Conservation (phyloP, 257 asterid species). For the Voacanga thouarsii region DNA sequence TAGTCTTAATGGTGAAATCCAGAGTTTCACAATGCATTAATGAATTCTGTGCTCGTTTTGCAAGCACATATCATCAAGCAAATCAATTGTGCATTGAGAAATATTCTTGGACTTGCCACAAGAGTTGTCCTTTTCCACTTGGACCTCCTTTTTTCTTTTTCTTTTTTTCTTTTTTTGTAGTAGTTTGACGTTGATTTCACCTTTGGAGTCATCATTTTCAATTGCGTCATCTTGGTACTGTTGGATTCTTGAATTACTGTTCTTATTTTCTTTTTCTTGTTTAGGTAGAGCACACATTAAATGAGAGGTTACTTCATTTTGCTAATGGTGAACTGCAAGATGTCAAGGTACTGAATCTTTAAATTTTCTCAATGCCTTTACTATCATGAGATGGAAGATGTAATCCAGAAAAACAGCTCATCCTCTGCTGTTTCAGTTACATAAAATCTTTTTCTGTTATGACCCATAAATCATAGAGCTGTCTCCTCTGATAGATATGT, state of each 20-base stretch:
- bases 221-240: neutral
- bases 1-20: neutral
- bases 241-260: neutral
- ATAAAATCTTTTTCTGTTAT: neutral
- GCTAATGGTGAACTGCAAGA: conserved; percentile 80
- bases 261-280: neutral
- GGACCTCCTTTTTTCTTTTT: neutral
- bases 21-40: neutral
- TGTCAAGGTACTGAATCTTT: conserved; percentile 66
- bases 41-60: neutral
- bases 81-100: neutral
- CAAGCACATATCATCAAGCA: neutral
- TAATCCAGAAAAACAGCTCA: neutral
- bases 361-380: conserved; percentile 3
- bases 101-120: conserved; percentile 1
- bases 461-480: neutral
- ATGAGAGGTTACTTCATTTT: conserved; percentile 60
- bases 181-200: neutral
- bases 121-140: neutral
- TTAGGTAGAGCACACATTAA: conserved; percentile 72
- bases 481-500: neutral
- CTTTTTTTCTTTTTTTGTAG: neutral
- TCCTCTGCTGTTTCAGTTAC: neutral
- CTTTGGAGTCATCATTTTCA: neutral
- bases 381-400: neutral